phyloP scores from a whole-genome alignment of 1,139 yeast genomes.

The Nematodospora anomalae region DNA sequence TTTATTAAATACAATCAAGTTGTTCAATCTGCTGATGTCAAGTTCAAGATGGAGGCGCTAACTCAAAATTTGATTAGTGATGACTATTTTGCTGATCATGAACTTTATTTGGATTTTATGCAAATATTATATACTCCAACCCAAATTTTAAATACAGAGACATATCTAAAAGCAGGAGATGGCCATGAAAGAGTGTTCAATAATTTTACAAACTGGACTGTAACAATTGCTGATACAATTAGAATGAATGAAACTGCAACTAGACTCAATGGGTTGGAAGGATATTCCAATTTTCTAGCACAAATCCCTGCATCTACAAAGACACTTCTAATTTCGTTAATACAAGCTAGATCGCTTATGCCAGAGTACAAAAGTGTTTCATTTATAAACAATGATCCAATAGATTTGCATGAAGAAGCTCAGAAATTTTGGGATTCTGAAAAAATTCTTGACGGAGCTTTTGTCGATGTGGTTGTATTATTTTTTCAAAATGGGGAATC shows the following conservation, averaged over 20 bases:
- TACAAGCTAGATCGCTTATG: slow-evolving; percentile 18
- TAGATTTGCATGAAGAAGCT: slow-evolving; percentile 1
- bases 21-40: slow-evolving; percentile 9
- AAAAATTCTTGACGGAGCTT: slow-evolving; percentile 28
- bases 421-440: slow-evolving; percentile 23
- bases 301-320: slow-evolving; percentile 35
- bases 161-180: slow-evolving; percentile 3
- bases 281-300: slow-evolving; percentile 34
- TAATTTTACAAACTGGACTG: slow-evolving; percentile 23
- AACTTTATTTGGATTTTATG: slow-evolving; percentile 1
- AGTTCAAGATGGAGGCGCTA: slow-evolving; percentile 1
- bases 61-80: slow-evolving; percentile 1
- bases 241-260: slow-evolving; percentile 56
- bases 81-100: slow-evolving; percentile 3
- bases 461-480: slow-evolving; percentile 38
- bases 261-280: slow-evolving; percentile 40
- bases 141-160: slow-evolving; percentile 1
- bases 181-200: slow-evolving; percentile 17
- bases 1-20: slow-evolving; percentile 22
- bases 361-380: slow-evolving; percentile 4
- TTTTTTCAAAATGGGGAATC: slow-evolving; percentile 50
- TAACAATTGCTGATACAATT: slow-evolving; percentile 54
- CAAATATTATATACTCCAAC: slow-evolving; percentile 2
- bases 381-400: slow-evolving; percentile 4
- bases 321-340: slow-evolving; percentile 37